These are phyloP conservation scores for Vaccinium darrowii DNA, from an alignment of 148 eudicot species.

Conservation along the genomic window DNA sequence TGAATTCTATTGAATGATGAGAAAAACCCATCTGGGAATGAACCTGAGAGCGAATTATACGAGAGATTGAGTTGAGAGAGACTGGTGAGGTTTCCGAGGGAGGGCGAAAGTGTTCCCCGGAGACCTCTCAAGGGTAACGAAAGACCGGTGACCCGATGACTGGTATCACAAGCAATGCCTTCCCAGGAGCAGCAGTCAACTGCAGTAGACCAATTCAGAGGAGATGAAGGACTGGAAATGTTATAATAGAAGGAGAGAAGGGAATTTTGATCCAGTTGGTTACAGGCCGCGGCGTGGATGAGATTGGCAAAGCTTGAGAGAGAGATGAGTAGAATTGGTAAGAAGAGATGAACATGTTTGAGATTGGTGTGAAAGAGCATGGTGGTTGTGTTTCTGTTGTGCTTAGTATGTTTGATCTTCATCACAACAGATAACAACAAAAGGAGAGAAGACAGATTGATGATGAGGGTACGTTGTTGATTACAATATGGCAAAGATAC, in stretches of 20 bases:
- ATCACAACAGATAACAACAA: constrained; percentile 26
- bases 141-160: constrained; percentile 43
- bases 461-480: not conserved
- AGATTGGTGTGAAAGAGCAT: constrained; percentile 39
- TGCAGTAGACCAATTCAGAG: constrained; percentile 52
- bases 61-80: constrained; percentile 68
- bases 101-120: constrained; percentile 39
- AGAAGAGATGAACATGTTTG: not conserved
- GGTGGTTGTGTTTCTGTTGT: constrained; percentile 21
- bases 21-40: constrained; percentile 61
- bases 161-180: constrained; percentile 55
- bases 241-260: constrained; percentile 43
- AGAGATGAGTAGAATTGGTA: constrained; percentile 16
- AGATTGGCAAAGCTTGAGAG: constrained; percentile 27
- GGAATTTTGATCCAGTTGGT: constrained; percentile 46
- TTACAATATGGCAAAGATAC: constrained; percentile 10
- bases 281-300: constrained; percentile 37
- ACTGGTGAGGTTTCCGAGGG: constrained; percentile 44
- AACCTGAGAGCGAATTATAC: constrained; percentile 53
- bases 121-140: constrained; percentile 53
- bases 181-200: constrained; percentile 77
- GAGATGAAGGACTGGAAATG: constrained; percentile 26
- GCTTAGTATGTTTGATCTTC: constrained; percentile 29
- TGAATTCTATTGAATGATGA: constrained; percentile 42
- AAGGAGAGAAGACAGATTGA: constrained; percentile 23